Percentiles rank a stretch among this genome's conserved stretches.
Evolutionary conservation across 345 rosid genomes (phyloP).

Genomic region (Kandelia obovata): DNA sequence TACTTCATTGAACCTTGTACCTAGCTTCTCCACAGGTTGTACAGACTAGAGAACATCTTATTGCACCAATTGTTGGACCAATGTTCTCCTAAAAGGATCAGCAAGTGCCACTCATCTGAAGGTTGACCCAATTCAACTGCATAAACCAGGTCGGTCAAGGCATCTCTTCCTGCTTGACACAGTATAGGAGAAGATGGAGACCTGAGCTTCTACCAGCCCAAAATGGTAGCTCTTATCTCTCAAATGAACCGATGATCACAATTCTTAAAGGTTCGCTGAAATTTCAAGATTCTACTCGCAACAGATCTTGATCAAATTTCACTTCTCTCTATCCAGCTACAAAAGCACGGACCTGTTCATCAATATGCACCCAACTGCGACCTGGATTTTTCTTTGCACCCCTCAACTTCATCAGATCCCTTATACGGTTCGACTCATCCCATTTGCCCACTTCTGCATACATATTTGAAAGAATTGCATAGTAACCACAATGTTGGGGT

Average conservation of each 20-base stretch:
- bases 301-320: neutral
- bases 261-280: neutral
- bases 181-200: too few relatives aligned
- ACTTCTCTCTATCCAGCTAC: neutral
- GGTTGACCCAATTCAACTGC: too few relatives aligned
- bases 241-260: neutral
- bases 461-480: constrained; percentile 5
- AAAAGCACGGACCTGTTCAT: neutral
- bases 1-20: too few relatives aligned
- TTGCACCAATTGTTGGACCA: too few relatives aligned
- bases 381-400: constrained; percentile 1
- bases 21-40: too few relatives aligned
- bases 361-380: neutral
- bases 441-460: constrained; percentile 1
- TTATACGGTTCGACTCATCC: neutral
- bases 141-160: too few relatives aligned
- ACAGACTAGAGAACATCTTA: too few relatives aligned
- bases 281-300: neutral
- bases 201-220: too few relatives aligned
- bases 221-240: too few relatives aligned
- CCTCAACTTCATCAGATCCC: constrained; percentile 4
- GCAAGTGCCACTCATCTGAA: too few relatives aligned
- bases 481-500: constrained; percentile 1
- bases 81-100: too few relatives aligned
- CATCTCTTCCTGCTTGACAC: too few relatives aligned